Evolutionary conservation across 2,329 filamentous ascomycete genomes (phyloP).

Genomic region (Mycosphaerella arachidis): DNA sequence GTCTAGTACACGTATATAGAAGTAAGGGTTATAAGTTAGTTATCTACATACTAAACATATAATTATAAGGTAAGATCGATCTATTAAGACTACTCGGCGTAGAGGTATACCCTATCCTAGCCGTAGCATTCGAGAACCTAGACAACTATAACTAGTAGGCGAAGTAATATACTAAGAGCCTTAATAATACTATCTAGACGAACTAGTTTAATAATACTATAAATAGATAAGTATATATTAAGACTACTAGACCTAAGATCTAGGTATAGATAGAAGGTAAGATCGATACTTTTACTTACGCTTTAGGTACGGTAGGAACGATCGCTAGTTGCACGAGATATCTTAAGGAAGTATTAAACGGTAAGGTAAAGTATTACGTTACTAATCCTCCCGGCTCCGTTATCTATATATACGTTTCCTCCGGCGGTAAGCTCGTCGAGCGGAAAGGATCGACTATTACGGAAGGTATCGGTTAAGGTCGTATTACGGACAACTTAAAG

Average conservation of each 20-base stretch:
- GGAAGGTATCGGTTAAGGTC: constrained; percentile 94
- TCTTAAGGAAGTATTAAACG: constrained; percentile 75
- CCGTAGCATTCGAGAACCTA: constrained; percentile 90
- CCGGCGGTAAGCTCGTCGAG: constrained; percentile 78
- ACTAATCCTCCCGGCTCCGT: constrained; percentile 93
- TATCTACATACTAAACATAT: constrained; percentile 99
- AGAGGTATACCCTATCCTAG: constrained; percentile 95
- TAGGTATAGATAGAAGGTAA: constrained; percentile 86
- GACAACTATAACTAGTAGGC: constrained; percentile 99
- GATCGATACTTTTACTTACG: constrained; percentile 91
- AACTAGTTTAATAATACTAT: constrained; percentile 98
- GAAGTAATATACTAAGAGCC: constrained; percentile 73
- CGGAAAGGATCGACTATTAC: constrained; percentile 84
- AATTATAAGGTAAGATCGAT: constrained; percentile 97
- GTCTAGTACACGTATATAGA: constrained; percentile 91
- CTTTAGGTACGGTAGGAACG: constrained; percentile 88
- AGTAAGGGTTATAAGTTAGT: constrained; percentile 89
- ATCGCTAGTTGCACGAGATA: constrained; percentile 84
- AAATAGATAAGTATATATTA: constrained; percentile 88
- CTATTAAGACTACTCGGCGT: constrained; percentile 84
- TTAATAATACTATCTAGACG: constrained; percentile 93
- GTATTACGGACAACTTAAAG: constrained; percentile 89
- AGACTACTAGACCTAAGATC: constrained; percentile 96
- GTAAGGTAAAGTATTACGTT: constrained; percentile 78
- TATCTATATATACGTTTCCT: constrained; percentile 84